Base-by-base conservation (phyloP, 2,329 filamentous ascomycete species). In the Colletotrichum scovillei region DNA sequence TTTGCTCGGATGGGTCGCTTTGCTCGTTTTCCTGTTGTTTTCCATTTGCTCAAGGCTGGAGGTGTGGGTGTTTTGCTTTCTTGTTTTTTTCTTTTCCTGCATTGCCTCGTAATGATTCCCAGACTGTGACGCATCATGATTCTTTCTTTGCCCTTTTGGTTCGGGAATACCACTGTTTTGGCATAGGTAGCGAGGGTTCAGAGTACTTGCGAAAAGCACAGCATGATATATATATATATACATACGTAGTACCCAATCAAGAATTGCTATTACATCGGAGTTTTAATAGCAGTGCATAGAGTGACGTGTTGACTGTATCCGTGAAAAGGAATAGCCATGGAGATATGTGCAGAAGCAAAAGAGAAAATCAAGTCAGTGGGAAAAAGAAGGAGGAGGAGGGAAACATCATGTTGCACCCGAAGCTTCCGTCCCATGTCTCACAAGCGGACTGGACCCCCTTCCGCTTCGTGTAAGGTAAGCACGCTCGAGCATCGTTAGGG, bases 71-170 rank as follows among this genome's bases (percentile, higher is more conserved):
- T 60, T 22, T 63, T 63, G n/a, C 26, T n/a, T 58, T 12, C 49
- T 32, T 22, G n/a, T 46, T 14, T 56, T 28, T 49, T 46, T 63
- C 42, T 46, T 55, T 58, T 58, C 49, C 35, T 55, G 56, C 52
- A 58, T 60, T 32, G 19, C 57, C 32, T 30, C 57, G 22, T 28
- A 63, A 70, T n/a, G 71, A 63, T 73, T 66, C 62, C 56, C 71
- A 66, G 67, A 66, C 62, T 73, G 42, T n/a, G 60, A 73, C 56
- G 71, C 56, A 57, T 71, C 49, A 71, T 49, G 71, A 73, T 42
- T 64, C 26, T 14, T 62, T 65, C 38, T 24, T 53, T 30, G 64
- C 19, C 38, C 16, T 12, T 28, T 42, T 26, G 64, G 49, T 60
- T 66, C 32, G 58, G 32, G 32, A 62, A 62, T 42, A 73, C 56